Evolutionary conservation across 306 rosid species (phyloP).

Genomic region (Pyrus pyrifolia): DNA sequence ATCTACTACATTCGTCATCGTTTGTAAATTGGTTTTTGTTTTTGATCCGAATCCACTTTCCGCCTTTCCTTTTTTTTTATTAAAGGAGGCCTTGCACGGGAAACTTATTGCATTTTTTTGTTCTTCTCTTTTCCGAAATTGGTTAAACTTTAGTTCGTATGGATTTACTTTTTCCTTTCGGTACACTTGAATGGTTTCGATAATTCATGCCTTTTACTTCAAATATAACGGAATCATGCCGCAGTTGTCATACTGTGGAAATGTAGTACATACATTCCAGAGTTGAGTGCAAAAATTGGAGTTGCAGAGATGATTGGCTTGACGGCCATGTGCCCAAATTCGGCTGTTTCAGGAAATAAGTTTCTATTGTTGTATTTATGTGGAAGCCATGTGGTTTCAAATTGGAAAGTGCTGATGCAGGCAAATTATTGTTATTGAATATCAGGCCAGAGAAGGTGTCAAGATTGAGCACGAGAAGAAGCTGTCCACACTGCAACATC

Average conservation of each 20-base stretch:
- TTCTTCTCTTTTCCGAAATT: not conserved
- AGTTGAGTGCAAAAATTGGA: not conserved
- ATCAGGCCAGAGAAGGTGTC: slow-evolving; percentile 81
- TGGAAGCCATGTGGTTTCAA: slow-evolving; percentile 18
- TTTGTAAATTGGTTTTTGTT: not conserved
- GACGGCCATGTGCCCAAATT: not conserved
- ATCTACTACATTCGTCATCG: not conserved
- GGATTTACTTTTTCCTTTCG: not conserved
- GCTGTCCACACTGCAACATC: slow-evolving; percentile 65
- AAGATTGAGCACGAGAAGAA: slow-evolving; percentile 93
- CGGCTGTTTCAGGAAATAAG: slow-evolving; percentile 12
- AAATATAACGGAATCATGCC: not conserved
- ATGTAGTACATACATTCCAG: not conserved
- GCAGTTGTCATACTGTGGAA: not conserved
- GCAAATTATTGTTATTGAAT: slow-evolving; percentile 24
- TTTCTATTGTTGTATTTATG: slow-evolving; percentile 29
- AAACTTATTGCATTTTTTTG: not conserved
- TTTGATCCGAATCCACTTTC: not conserved
- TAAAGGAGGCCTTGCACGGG: not conserved
- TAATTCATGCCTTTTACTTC: not conserved
- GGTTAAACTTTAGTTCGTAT: not conserved
- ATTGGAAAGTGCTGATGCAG: slow-evolving; percentile 24
- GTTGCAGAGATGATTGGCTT: not conserved
- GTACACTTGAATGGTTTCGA: not conserved
- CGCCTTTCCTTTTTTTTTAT: not conserved